phyloP scores from a whole-genome alignment of 352 stramenopile species.

The Blastocystis sp. region DNA sequence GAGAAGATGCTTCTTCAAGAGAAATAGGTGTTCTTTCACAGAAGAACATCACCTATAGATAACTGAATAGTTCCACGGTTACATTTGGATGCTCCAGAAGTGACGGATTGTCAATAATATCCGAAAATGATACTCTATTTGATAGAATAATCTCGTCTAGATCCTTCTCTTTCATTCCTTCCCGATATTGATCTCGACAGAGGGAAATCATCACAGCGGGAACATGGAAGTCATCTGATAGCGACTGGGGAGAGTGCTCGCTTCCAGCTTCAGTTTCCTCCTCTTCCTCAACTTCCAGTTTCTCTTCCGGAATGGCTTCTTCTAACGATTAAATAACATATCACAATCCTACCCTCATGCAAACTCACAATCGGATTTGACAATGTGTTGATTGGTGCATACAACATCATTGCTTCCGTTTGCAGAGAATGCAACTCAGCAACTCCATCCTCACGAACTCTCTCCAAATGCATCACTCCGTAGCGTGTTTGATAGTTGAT shows the following conservation, averaged over 20 bases:
- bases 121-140: constrained; percentile 40
- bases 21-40: constrained; percentile 32
- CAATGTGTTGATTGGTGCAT: not conserved
- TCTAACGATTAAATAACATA: not conserved
- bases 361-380: not conserved
- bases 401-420: not conserved
- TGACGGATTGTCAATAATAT: constrained; percentile 28
- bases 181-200: constrained; percentile 43
- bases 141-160: constrained; percentile 46
- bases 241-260: not conserved
- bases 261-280: not conserved
- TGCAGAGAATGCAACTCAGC: not conserved
- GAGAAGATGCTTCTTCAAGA: not conserved
- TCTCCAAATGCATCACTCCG: not conserved
- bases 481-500: constrained; percentile 22
- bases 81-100: constrained; percentile 59
- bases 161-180: not conserved
- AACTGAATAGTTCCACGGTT: not conserved
- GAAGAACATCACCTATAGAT: constrained; percentile 50
- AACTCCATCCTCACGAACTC: constrained; percentile 36
- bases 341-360: not conserved
- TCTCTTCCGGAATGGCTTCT: not conserved
- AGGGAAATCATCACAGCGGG: constrained; percentile 43
- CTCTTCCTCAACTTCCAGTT: not conserved
- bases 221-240: not conserved